A percentile compares a stretch with the other conserved stretches of the same genome.
Evolutionary conservation across 73 alveolate genomes (phyloP).

Genomic region (Blepharisma stoltei): DNA sequence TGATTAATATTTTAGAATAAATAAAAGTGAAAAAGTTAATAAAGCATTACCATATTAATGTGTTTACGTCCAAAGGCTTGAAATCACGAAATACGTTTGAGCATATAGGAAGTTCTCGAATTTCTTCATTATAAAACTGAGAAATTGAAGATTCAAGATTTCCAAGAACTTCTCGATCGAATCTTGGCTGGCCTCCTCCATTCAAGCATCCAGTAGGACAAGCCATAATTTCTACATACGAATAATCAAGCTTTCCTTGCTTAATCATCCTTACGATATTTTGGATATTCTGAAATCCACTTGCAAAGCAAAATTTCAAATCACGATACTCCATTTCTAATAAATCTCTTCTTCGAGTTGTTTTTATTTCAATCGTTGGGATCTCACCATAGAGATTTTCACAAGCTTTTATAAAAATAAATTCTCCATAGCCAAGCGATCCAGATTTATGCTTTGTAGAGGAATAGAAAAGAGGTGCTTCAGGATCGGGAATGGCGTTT

Average conservation of each 20-base stretch:
- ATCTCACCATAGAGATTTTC: conserved; percentile 39
- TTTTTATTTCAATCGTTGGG: conserved; percentile 63
- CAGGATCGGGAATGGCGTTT: background rate
- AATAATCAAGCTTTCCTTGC: conserved; percentile 74
- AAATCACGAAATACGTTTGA: background rate
- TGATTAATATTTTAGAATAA: too few relatives aligned
- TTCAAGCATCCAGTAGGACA: conserved; percentile 98
- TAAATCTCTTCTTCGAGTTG: conserved; percentile 74
- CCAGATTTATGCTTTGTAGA: background rate
- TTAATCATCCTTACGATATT: conserved; percentile 80
- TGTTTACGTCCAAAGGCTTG: background rate
- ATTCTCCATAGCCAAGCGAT: background rate
- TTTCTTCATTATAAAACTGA: background rate
- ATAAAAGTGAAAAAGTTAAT: too few relatives aligned
- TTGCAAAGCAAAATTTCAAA: conserved; percentile 56
- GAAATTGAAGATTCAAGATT: conserved; percentile 1
- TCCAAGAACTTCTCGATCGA: conserved; percentile 12
- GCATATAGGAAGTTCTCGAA: background rate
- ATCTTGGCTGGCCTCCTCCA: conserved; percentile 94
- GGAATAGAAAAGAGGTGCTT: background rate
- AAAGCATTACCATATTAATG: background rate
- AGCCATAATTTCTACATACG: conserved; percentile 95
- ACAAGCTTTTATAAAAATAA: conserved; percentile 56
- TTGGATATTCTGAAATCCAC: conserved; percentile 93
- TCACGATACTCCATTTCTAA: conserved; percentile 44